Percentiles rank a stretch among this genome's conserved stretches.
phyloP scores from a whole-genome alignment of 768 basidiomycete genomes.

The Russula abietina region DNA sequence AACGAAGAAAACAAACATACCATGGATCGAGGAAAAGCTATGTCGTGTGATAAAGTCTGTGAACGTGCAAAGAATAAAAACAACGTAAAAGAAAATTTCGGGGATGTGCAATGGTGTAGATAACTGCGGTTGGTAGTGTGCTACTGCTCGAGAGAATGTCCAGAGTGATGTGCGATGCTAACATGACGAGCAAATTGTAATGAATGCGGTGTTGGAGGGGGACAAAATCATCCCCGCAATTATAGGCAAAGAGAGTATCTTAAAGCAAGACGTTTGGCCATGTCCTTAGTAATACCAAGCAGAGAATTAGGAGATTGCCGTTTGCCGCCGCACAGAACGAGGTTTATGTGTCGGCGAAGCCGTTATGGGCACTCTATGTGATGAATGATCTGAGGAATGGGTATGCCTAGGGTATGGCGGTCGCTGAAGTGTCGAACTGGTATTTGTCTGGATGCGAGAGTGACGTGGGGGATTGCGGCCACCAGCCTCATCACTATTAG shows the following conservation, averaged over 20 bases:
- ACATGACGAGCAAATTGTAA: constrained; percentile 13
- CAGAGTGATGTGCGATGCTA: constrained; percentile 18
- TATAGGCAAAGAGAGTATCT: constrained; percentile 15
- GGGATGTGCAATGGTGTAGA: constrained; percentile 11
- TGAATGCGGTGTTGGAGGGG: constrained; percentile 12
- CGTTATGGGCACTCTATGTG: neutral
- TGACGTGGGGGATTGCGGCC: constrained; percentile 4
- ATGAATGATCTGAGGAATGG: neutral
- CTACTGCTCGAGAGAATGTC: constrained; percentile 12
- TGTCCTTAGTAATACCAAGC: constrained; percentile 16
- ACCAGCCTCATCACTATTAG: constrained; percentile 18
- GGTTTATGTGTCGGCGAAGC: neutral
- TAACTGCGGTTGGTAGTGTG: constrained; percentile 16
- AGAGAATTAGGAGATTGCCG: constrained; percentile 14
- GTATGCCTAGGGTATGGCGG: neutral
- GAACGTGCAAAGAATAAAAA: constrained; percentile 9
- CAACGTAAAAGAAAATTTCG: constrained; percentile 12
- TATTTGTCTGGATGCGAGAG: neutral
- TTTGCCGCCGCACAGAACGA: constrained; percentile 9
- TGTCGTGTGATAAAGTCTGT: constrained; percentile 16
- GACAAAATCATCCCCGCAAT: constrained; percentile 1
- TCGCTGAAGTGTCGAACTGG: neutral
- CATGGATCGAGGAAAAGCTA: neutral
- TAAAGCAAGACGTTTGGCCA: constrained; percentile 9
- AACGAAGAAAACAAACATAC: constrained; percentile 2